Conservation (phyloP, 2,329 filamentous ascomycete genomes). For the Hypoxylon rubiginosum region DNA sequence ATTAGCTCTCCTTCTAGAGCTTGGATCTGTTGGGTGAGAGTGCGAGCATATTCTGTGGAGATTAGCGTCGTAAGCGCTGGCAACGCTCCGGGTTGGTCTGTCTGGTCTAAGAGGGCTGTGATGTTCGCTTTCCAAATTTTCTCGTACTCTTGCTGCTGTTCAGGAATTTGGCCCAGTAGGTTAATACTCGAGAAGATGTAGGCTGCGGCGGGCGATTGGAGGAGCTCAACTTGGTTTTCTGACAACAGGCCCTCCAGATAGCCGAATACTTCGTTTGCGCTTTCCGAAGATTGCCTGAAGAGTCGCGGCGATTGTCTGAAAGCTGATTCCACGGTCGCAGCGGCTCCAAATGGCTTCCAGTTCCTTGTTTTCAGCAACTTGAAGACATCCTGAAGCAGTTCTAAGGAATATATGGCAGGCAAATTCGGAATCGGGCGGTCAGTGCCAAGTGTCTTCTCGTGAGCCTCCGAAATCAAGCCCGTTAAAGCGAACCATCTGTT, state of each 20-base stretch:
- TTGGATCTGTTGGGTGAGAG: slow-evolving; percentile 56
- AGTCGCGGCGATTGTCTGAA: slow-evolving; percentile 59
- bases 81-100: slow-evolving; percentile 49
- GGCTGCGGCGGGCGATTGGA: slow-evolving; percentile 76
- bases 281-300: slow-evolving; percentile 52
- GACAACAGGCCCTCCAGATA: slow-evolving; percentile 65
- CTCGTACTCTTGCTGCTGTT: slow-evolving; percentile 55
- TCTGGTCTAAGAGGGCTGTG: slow-evolving; percentile 55
- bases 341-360: slow-evolving; percentile 70
- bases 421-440: slow-evolving; percentile 50
- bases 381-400: slow-evolving; percentile 54
- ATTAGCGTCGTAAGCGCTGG: slow-evolving; percentile 61
- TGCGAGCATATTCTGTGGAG: slow-evolving; percentile 57
- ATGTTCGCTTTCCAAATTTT: slow-evolving; percentile 62
- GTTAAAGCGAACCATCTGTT: slow-evolving; percentile 75
- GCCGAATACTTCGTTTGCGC: slow-evolving; percentile 55
- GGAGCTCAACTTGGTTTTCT: slow-evolving; percentile 68
- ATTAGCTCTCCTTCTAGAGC: slow-evolving; percentile 64
- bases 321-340: slow-evolving; percentile 60
- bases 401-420: slow-evolving; percentile 49
- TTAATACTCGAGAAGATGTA: slow-evolving; percentile 76
- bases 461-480: slow-evolving; percentile 58
- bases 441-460: slow-evolving; percentile 46
- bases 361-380: slow-evolving; percentile 64
- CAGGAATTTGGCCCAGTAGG: slow-evolving; percentile 62